These are phyloP conservation scores for Thamnidium elegans DNA, from an alignment of 192 early-diverging fungal genomes.

Conservation along the genomic window DNA sequence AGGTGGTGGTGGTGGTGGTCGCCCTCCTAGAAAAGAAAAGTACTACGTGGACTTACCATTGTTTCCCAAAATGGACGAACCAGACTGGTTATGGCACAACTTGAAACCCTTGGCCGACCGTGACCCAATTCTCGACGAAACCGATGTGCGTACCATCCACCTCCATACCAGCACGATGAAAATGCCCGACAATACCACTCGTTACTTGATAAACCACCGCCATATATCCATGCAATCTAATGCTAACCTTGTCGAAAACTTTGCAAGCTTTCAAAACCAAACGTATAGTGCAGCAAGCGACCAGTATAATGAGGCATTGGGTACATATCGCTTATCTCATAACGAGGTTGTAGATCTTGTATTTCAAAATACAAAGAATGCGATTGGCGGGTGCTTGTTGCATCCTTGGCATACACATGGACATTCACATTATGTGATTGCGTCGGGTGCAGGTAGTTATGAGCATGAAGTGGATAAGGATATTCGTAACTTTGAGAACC, in stretches of 20 bases:
- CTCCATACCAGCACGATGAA: not conserved
- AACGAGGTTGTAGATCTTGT: conserved; percentile 30
- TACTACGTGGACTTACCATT: conserved; percentile 8
- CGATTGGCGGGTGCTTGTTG: conserved; percentile 10
- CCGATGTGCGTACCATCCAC: conserved; percentile 12
- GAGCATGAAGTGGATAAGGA: conserved; percentile 6
- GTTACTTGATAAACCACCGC: conserved; percentile 20
- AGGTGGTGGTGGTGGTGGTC: no score
- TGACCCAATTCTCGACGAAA: conserved; percentile 11
- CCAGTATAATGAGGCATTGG: conserved; percentile 9
- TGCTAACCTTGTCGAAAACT: not conserved
- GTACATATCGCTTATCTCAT: conserved; percentile 20
- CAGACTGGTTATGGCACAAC: conserved; percentile 18
- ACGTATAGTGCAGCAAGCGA: not conserved
- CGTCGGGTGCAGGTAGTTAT: conserved; percentile 25
- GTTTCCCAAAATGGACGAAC: conserved; percentile 4
- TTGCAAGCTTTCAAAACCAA: not conserved
- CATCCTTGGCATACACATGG: conserved; percentile 42
- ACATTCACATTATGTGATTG: conserved; percentile 29
- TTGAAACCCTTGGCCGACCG: not conserved
- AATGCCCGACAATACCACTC: conserved; percentile 10
- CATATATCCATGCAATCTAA: not conserved
- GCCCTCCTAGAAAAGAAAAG: not conserved
- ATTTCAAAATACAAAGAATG: conserved; percentile 24
- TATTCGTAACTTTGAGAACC: conserved; percentile 13